Evolutionary conservation across 305 asterid genomes (phyloP).

Genomic region (Solanum hybrid): DNA sequence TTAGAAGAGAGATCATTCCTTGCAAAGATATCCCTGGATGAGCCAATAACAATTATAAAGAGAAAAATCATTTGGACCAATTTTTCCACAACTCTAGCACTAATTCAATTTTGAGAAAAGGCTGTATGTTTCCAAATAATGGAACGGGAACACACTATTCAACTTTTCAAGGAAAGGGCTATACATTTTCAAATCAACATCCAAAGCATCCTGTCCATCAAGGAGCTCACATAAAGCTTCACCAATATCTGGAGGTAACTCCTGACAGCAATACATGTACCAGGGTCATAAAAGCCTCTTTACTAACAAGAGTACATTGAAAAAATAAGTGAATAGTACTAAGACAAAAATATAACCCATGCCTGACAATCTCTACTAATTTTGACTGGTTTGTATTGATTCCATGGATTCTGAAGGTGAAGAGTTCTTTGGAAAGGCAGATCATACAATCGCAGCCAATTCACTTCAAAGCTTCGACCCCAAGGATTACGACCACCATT

Average conservation of each 20-base stretch:
- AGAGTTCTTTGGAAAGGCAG: constrained; percentile 85
- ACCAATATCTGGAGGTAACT: constrained; percentile 81
- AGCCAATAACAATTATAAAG: constrained; percentile 7
- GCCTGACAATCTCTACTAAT: constrained; percentile 98
- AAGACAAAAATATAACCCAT: constrained; percentile 11
- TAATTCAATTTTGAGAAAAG: constrained; percentile 3
- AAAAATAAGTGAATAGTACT: neutral
- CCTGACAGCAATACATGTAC: constrained; percentile 44
- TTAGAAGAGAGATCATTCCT: constrained; percentile 34
- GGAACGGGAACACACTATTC: neutral
- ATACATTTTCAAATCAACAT: constrained; percentile 40
- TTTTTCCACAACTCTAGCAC: neutral
- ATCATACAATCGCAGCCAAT: constrained; percentile 70
- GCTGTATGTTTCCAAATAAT: neutral
- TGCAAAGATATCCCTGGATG: constrained; percentile 45
- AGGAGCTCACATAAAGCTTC: constrained; percentile 92
- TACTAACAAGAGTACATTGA: neutral
- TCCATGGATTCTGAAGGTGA: constrained; percentile 85
- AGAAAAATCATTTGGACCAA: constrained; percentile 4
- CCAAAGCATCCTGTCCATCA: constrained; percentile 50
- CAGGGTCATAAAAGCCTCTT: constrained; percentile 4
- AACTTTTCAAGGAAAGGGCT: neutral
- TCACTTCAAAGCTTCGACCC: constrained; percentile 85
- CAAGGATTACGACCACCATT: constrained; percentile 64
- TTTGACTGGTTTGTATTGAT: constrained; percentile 82